Evolutionary conservation across 1,139 yeast genomes (phyloP).

Genomic region (Keqinozyma sinolaborantium): DNA sequence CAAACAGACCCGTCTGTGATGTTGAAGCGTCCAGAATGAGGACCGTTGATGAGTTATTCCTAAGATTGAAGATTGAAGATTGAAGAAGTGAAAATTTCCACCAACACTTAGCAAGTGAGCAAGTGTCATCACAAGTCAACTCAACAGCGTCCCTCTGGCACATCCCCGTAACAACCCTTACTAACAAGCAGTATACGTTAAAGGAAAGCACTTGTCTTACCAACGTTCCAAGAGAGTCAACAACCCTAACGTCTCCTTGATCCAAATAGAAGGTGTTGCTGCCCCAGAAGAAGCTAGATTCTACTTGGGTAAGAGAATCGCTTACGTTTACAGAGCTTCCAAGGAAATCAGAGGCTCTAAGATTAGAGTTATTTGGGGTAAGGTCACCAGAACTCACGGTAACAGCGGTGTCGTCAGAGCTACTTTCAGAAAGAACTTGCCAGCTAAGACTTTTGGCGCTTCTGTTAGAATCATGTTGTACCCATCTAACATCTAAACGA

Average conservation of each 20-base stretch:
- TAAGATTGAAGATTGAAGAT: too few species aligned
- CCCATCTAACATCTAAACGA: slow-evolving; percentile 95
- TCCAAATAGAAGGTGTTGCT: slow-evolving; percentile 95
- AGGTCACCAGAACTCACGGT: slow-evolving; percentile 98
- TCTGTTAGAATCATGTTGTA: slow-evolving; percentile 99
- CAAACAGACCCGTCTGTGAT: too few species aligned
- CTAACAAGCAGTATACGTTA: slow-evolving; percentile 89
- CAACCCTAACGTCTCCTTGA: slow-evolving; percentile 97
- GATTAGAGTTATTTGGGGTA: slow-evolving; percentile 99
- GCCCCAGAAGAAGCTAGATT: slow-evolving; percentile 92
- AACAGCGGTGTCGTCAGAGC: slow-evolving; percentile 98
- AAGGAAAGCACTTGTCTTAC: slow-evolving; percentile 99
- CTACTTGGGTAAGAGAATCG: slow-evolving; percentile 99
- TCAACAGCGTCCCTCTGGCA: too few species aligned
- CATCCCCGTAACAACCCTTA: too few species aligned
- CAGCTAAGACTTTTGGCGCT: slow-evolving; percentile 99
- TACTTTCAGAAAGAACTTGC: slow-evolving; percentile 97
- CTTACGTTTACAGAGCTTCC: slow-evolving; percentile 98
- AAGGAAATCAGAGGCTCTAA: slow-evolving; percentile 98
- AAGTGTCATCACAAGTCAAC: too few species aligned
- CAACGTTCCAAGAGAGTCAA: slow-evolving; percentile 98
- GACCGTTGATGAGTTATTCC: too few species aligned
- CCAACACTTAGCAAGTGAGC: too few species aligned
- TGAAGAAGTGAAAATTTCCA: too few species aligned
- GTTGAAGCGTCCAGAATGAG: too few species aligned